Evolutionary conservation across 2,329 filamentous ascomycete genomes (phyloP).

Genomic region (Pseudophaeomoniella oleicola): DNA sequence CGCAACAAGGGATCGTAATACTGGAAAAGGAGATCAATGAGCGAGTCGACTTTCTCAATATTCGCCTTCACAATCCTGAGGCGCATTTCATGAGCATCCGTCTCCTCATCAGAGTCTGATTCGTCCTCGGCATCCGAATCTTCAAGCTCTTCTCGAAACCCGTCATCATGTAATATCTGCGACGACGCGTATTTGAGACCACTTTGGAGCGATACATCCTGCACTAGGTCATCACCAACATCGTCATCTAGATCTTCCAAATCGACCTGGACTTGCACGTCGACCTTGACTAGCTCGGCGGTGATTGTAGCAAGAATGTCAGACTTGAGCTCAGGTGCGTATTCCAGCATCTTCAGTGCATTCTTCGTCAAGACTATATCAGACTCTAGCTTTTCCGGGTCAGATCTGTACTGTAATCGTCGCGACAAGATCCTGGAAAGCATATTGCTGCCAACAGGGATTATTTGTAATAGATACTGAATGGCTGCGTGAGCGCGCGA

Average conservation of each 20-base stretch:
- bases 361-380: constrained; percentile 85
- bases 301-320: constrained; percentile 74
- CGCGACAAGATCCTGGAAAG: constrained; percentile 51
- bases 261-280: constrained; percentile 88
- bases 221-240: constrained; percentile 57
- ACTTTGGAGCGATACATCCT: constrained; percentile 25
- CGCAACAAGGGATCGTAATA: constrained; percentile 63
- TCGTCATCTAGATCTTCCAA: constrained; percentile 88
- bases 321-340: constrained; percentile 61
- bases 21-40: constrained; percentile 75
- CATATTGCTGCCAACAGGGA: constrained; percentile 61
- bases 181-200: constrained; percentile 5
- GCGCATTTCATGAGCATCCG: constrained; percentile 32
- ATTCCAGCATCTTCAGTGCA: constrained; percentile 60
- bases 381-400: constrained; percentile 60
- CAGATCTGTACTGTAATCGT: constrained; percentile 55
- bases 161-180: constrained; percentile 20
- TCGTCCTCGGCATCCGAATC: constrained; percentile 40
- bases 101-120: constrained; percentile 52
- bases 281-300: constrained; percentile 79
- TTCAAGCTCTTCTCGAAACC: constrained; percentile 19
- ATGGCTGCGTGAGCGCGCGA: constrained; percentile 62
- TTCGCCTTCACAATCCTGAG: constrained; percentile 64
- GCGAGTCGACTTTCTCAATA: constrained; percentile 79
- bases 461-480: constrained; percentile 61